phyloP scores from a whole-genome alignment of 2,329 filamentous ascomycete genomes.

The Exophiala calicioides region DNA sequence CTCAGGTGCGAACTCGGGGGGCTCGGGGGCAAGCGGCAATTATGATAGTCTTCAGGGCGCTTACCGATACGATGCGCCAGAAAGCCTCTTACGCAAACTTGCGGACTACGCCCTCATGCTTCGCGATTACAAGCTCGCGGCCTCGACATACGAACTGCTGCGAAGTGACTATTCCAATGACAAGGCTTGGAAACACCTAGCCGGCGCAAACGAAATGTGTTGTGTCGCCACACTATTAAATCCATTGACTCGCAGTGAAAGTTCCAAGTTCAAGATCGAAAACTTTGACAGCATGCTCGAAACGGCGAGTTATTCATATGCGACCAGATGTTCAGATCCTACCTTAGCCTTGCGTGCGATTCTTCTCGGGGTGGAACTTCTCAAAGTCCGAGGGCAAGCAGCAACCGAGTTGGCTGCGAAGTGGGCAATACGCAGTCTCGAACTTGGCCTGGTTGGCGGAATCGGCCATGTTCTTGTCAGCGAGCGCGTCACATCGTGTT shows the following conservation, averaged over 20 bases:
- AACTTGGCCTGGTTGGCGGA: slow-evolving; percentile 65
- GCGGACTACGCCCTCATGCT: slow-evolving; percentile 97
- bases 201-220: slow-evolving; percentile 92
- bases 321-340: slow-evolving; percentile 75
- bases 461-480: slow-evolving; percentile 80
- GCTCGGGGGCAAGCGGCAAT: slow-evolving; percentile 54
- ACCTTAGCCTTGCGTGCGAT: slow-evolving; percentile 80
- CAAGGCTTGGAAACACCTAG: slow-evolving; percentile 95
- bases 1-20: slow-evolving; percentile 53
- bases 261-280: slow-evolving; percentile 76
- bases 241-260: slow-evolving; percentile 65
- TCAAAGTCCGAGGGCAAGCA: slow-evolving; percentile 75
- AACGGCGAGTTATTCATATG: slow-evolving; percentile 87
- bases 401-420: slow-evolving; percentile 82
- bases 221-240: slow-evolving; percentile 80
- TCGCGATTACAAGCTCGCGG: slow-evolving; percentile 88
- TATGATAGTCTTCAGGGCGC: slow-evolving; percentile 78
- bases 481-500: slow-evolving; percentile 84
- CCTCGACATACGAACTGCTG: slow-evolving; percentile 88
- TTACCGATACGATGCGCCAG: slow-evolving; percentile 79
- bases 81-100: slow-evolving; percentile 88
- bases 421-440: slow-evolving; percentile 80
- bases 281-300: slow-evolving; percentile 85
- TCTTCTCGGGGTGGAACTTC: slow-evolving; percentile 74
- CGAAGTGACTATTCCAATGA: slow-evolving; percentile 88